These are phyloP conservation scores for Lachnellula suecica DNA, from an alignment of 2,329 filamentous ascomycete species.

Conservation along the genomic window DNA sequence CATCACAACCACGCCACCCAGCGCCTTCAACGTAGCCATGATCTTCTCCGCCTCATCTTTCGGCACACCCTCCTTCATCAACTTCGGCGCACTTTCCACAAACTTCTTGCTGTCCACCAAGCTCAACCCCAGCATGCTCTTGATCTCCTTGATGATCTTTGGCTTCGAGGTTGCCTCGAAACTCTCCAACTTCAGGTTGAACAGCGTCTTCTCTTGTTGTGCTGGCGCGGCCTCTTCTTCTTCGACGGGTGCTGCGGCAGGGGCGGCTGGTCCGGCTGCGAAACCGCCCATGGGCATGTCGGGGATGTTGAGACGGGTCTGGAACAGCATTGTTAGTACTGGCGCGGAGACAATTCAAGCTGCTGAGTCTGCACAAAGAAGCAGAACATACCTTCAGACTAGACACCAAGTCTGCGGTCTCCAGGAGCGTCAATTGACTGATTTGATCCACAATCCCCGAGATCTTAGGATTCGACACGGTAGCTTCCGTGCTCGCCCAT, in stretches of 20 bases:
- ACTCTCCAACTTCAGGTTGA: conserved; percentile 89
- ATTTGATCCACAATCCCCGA: conserved; percentile 95
- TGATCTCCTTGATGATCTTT: conserved; percentile 99
- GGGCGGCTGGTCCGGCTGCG: conserved; percentile 63
- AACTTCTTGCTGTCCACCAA: conserved; percentile 99
- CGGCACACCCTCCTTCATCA: conserved; percentile 97
- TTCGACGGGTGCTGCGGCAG: conserved; percentile 62
- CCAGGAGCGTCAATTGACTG: conserved; percentile 93
- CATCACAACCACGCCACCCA: conserved; percentile 88
- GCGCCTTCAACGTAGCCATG: conserved; percentile 86
- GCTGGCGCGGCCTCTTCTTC: conserved; percentile 87
- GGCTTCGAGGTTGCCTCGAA: conserved; percentile 90
- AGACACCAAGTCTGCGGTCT: conserved; percentile 94
- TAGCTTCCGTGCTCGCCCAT: conserved; percentile 83
- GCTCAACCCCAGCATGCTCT: conserved; percentile 89
- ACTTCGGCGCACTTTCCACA: conserved; percentile 95
- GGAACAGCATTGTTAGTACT: conserved; percentile 21
- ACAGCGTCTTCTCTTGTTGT: conserved; percentile 93
- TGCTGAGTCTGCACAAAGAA: background rate
- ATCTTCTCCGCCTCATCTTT: conserved; percentile 99
- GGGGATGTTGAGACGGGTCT: conserved; percentile 96
- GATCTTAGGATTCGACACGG: conserved; percentile 82
- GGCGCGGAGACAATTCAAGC: background rate
- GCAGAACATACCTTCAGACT: conserved; percentile 76
- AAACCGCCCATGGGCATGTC: conserved; percentile 95